Conservation (phyloP, 331 rosid species). For the Telfairia occidentalis region DNA sequence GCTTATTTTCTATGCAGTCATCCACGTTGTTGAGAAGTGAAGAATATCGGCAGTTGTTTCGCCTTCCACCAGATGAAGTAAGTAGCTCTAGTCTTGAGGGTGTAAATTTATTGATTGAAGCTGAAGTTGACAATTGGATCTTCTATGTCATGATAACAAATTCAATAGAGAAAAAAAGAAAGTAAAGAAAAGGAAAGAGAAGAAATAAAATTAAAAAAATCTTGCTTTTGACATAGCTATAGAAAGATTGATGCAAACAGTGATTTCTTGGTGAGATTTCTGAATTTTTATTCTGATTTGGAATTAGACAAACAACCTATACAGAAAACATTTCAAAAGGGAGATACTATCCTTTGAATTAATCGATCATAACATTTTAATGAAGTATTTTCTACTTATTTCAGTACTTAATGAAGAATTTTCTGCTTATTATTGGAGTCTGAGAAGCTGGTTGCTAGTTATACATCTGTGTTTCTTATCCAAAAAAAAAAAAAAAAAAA, state of each 20-base stretch:
- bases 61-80: slow-evolving; percentile 81
- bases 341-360: not conserved
- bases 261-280: not conserved
- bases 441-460: too few relatives aligned
- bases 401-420: not conserved
- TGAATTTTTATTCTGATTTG: slow-evolving; percentile 2
- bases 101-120: not conserved
- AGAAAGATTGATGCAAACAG: not conserved
- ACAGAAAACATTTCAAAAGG: not conserved
- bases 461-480: too few relatives aligned
- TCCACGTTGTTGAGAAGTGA: slow-evolving; percentile 52
- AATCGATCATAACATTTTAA: not conserved
- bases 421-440: too few relatives aligned
- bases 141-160: not conserved
- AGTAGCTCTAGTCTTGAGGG: slow-evolving; percentile 26
- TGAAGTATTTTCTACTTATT: not conserved
- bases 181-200: not conserved
- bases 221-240: not conserved
- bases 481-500: too few relatives aligned
- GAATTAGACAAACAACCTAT: not conserved
- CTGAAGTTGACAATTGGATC: not conserved
- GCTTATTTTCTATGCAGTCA: slow-evolving; percentile 26
- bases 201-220: not conserved
- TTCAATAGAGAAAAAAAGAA: not conserved
- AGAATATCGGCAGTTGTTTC: slow-evolving; percentile 92